Evolutionary conservation across 75 land plant species (phyloP).

Genomic region (Isoetes taiwanensis): DNA sequence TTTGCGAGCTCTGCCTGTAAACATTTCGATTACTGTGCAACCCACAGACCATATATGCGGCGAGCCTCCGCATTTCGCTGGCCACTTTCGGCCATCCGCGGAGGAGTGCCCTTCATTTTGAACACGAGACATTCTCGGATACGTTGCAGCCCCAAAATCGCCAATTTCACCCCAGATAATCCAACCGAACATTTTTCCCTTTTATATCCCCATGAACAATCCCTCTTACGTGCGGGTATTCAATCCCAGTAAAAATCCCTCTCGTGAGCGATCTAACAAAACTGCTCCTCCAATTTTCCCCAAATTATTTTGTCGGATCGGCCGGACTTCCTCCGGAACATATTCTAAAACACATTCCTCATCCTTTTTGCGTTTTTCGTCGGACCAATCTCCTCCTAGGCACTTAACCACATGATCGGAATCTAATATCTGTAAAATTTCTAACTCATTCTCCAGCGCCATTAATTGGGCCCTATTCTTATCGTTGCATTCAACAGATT

Average conservation of each 20-base stretch:
- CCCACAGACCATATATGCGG: slow-evolving; percentile 44
- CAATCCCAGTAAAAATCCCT: slow-evolving; percentile 35
- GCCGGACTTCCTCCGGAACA: slow-evolving; percentile 39
- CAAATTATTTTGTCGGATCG: slow-evolving; percentile 25
- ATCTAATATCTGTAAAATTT: slow-evolving; percentile 25
- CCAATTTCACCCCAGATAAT: slow-evolving; percentile 47
- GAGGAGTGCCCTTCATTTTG: slow-evolving; percentile 23
- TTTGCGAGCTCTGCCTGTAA: slow-evolving; percentile 37
- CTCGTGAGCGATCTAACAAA: slow-evolving; percentile 19
- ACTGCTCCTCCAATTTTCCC: slow-evolving; percentile 34
- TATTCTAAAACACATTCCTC: slow-evolving; percentile 47
- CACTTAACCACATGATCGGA: slow-evolving; percentile 37
- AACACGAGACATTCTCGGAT: neutral
- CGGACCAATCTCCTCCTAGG: slow-evolving; percentile 29
- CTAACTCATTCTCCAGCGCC: slow-evolving; percentile 35
- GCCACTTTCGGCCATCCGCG: slow-evolving; percentile 40
- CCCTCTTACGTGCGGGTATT: slow-evolving; percentile 41
- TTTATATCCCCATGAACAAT: slow-evolving; percentile 78
- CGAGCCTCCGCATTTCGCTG: slow-evolving; percentile 25
- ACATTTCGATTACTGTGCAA: slow-evolving; percentile 53
- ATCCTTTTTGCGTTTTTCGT: slow-evolving; percentile 16
- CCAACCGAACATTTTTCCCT: slow-evolving; percentile 35
- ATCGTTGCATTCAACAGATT: slow-evolving; percentile 28
- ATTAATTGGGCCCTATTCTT: slow-evolving; percentile 12
- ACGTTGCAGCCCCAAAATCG: slow-evolving; percentile 81